Evolutionary conservation across 768 basidiomycete species (phyloP).

Genomic region (Coprinopsis marcescibilis): DNA sequence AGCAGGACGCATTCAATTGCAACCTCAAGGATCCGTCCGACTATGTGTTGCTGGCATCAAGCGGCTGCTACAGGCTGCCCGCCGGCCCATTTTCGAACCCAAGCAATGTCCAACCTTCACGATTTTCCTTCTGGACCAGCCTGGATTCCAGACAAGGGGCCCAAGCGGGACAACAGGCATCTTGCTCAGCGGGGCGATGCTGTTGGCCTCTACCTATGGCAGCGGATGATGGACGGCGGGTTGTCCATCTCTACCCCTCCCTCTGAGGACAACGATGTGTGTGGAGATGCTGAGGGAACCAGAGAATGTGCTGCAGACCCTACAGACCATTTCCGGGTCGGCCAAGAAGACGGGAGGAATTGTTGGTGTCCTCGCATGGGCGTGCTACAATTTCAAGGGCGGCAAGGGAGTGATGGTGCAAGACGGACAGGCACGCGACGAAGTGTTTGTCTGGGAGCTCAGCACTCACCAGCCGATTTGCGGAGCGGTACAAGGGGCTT

Average conservation of each 20-base stretch:
- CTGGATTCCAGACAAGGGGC: conserved; percentile 77
- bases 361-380: conserved; percentile 62
- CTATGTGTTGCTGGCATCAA: conserved; percentile 78
- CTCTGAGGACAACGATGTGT: conserved; percentile 68
- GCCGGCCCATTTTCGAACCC: conserved; percentile 81
- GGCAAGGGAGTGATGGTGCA: no score
- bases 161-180: conserved; percentile 58
- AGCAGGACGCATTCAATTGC: conserved; percentile 68
- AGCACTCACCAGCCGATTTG: no score
- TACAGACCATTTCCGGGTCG: no score
- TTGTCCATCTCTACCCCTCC: conserved; percentile 64
- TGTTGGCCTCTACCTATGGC: conserved; percentile 71
- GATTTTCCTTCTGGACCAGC: conserved; percentile 70
- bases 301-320: not conserved
- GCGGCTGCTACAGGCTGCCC: conserved; percentile 86
- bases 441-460: no score
- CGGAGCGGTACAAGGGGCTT: no score
- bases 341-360: conserved; percentile 68
- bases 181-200: conserved; percentile 44
- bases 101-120: not conserved
- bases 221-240: conserved; percentile 81
- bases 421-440: no score
- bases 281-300: not conserved
- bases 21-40: conserved; percentile 82
- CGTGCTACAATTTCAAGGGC: conserved; percentile 40